Base-by-base conservation (phyloP, 768 basidiomycete genomes). In the Lyophyllum decastes region DNA sequence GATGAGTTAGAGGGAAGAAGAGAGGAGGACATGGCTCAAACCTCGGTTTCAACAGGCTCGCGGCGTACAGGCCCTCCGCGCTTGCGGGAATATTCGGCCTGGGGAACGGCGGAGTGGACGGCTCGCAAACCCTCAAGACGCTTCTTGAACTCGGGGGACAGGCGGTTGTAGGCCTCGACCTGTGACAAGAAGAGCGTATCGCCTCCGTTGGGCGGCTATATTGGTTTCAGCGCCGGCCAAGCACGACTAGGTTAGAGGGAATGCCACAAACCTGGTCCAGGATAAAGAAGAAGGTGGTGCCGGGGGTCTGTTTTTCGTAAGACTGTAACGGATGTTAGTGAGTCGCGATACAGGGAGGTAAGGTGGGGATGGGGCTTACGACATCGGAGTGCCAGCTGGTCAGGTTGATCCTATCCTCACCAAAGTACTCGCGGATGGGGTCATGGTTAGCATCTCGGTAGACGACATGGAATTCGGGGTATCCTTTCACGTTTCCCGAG, bases 391-490 rank as follows among this genome's bases (percentile, higher is more conserved):
- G 82, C 83, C 82, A 83, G 58, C 72, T 73, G 7, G 72, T 74
- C n/a, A 64, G 66, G 66, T 70, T 78, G 52, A 73, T 71, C 12
- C 79, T 74, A 60, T 80, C 76, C n/a, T 61, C 72, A 14, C 78
- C 77, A 24, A 73, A 33, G 64, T 80, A 78, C 49, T 81, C 79
- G 49, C 65, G 66, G 72, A 82, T 76, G 2, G 62, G 57, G 56
- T 82, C 77, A 57, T 78, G 64, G 24, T 75, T 63, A 1, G 73
- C 69, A 64, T 82, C 82, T 30, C 82, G 78, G 64, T 86, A 85
- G 26, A 85, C 82, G 59, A 85, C 78, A 60, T 85, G 83, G 70
- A 84, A 83, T 65, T 85, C 83, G 12, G 84, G 83, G 63, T 75
- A 83, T 10, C 78, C 82, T 58, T 81, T 78, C 6, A 78, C 79